Evolutionary conservation across 495 filamentous ascomycete genomes (phyloP).

Genomic region (Penicillium ucsense): DNA sequence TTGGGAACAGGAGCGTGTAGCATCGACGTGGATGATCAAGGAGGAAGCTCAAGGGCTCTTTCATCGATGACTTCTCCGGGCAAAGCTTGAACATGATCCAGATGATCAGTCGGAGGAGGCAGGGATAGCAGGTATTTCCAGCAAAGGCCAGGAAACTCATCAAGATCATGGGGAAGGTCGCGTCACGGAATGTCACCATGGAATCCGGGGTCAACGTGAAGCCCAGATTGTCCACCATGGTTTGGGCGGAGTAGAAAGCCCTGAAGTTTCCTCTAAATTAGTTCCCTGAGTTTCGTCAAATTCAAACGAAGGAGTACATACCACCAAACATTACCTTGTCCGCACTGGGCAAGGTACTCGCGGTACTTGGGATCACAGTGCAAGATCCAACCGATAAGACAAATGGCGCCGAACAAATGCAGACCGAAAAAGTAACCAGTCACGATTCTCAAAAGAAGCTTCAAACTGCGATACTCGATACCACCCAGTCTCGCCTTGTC

Average conservation of each 20-base stretch:
- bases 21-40: slow-evolving; percentile 54
- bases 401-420: slow-evolving; percentile 51
- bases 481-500: slow-evolving; percentile 52
- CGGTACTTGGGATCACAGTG: slow-evolving; percentile 42
- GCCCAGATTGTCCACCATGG: slow-evolving; percentile 39
- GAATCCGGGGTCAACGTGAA: slow-evolving; percentile 75
- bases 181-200: slow-evolving; percentile 68
- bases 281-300: background rate
- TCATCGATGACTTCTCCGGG: slow-evolving; percentile 26
- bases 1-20: slow-evolving; percentile 54
- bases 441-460: slow-evolving; percentile 45
- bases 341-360: slow-evolving; percentile 42
- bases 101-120: slow-evolving; percentile 69
- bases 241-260: slow-evolving; percentile 26
- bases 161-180: slow-evolving; percentile 55
- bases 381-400: slow-evolving; percentile 62
- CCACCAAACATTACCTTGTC: slow-evolving; percentile 62
- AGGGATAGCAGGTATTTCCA: slow-evolving; percentile 76
- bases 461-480: slow-evolving; percentile 51
- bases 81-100: slow-evolving; percentile 52
- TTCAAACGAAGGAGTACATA: slow-evolving; percentile 15
- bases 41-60: slow-evolving; percentile 39
- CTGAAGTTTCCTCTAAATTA: slow-evolving; percentile 1
- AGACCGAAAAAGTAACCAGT: slow-evolving; percentile 58
- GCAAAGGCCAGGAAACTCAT: slow-evolving; percentile 68